phyloP scores from a whole-genome alignment of 805 yeast species.

The Monosporozyma yasuniensis region DNA sequence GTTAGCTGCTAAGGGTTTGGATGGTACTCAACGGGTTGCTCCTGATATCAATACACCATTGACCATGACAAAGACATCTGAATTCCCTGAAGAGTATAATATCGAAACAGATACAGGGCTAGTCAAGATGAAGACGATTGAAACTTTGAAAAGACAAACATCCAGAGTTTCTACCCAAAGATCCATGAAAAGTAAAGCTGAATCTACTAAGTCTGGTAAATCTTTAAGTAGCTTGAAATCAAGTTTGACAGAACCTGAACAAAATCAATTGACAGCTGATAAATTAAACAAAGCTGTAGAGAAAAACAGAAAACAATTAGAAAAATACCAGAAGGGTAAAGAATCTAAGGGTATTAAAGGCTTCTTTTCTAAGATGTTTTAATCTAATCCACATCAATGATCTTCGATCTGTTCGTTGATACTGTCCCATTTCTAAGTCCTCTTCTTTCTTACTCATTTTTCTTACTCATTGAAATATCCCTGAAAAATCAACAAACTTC shows the following conservation, averaged over 20 bases:
- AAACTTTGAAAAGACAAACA: slow-evolving; percentile 40
- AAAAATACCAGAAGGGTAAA: slow-evolving; percentile 18
- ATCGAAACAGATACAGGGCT: slow-evolving; percentile 60
- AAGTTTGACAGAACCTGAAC: background rate
- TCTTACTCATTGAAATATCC: background rate
- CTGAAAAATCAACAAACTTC: background rate
- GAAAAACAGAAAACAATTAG: slow-evolving; percentile 25
- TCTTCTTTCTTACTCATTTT: background rate
- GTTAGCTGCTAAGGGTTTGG: slow-evolving; percentile 11
- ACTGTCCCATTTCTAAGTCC: background rate
- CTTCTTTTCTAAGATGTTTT: slow-evolving; percentile 19
- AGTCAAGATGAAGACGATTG: slow-evolving; percentile 49
- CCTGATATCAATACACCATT: slow-evolving; percentile 21
- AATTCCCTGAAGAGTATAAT: slow-evolving; percentile 62
- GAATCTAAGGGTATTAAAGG: slow-evolving; percentile 17
- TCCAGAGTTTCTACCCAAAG: slow-evolving; percentile 12
- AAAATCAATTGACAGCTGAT: slow-evolving; percentile 12
- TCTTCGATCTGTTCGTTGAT: background rate
- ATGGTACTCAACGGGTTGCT: slow-evolving; percentile 7
- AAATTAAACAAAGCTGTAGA: slow-evolving; percentile 27
- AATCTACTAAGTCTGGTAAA: background rate
- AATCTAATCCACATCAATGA: slow-evolving; percentile 1
- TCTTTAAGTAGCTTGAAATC: background rate
- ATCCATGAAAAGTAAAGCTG: background rate
- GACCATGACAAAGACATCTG: slow-evolving; percentile 6